These are phyloP conservation scores for Hericium coralloides DNA, from an alignment of 768 basidiomycete species.

Conservation along the genomic window DNA sequence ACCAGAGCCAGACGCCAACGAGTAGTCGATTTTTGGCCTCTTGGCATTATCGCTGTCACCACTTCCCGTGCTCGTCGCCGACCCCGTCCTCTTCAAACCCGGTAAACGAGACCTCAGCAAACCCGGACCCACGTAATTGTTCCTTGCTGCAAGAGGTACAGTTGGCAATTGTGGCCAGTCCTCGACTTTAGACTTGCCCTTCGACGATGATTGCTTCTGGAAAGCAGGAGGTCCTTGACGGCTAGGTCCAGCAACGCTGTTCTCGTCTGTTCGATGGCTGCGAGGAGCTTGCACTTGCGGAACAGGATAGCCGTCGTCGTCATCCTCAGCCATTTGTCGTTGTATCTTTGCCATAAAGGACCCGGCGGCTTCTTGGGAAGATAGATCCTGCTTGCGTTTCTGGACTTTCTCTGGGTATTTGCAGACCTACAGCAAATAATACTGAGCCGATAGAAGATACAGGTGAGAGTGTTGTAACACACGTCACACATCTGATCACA, in stretches of 20 bases:
- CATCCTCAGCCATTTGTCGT: constrained; percentile 15
- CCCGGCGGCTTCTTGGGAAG: constrained; percentile 27
- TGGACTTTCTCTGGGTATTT: constrained; percentile 65
- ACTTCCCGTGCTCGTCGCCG: neutral
- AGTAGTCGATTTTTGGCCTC: constrained; percentile 1
- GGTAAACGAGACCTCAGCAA: constrained; percentile 8
- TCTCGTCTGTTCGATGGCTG: neutral
- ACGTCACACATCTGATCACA: constrained; percentile 83
- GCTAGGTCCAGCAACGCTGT: neutral
- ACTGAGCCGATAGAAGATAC: neutral
- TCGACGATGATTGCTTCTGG: neutral
- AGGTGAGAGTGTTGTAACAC: constrained; percentile 15
- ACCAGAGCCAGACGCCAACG: neutral
- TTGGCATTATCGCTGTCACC: constrained; percentile 2
- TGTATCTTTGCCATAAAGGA: constrained; percentile 12
- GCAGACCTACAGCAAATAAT: constrained; percentile 45
- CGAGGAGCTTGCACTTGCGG: neutral
- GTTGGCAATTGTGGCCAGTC: neutral
- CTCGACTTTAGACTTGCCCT: neutral
- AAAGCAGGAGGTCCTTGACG: neutral
- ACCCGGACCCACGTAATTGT: constrained; percentile 8
- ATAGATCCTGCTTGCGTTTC: constrained; percentile 40
- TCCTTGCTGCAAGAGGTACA: constrained; percentile 1
- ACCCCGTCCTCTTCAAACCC: constrained; percentile 6
- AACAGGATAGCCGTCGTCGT: constrained; percentile 19